Evolutionary conservation across 129 eudicot species (phyloP).

Genomic region (Apium graveolens): DNA sequence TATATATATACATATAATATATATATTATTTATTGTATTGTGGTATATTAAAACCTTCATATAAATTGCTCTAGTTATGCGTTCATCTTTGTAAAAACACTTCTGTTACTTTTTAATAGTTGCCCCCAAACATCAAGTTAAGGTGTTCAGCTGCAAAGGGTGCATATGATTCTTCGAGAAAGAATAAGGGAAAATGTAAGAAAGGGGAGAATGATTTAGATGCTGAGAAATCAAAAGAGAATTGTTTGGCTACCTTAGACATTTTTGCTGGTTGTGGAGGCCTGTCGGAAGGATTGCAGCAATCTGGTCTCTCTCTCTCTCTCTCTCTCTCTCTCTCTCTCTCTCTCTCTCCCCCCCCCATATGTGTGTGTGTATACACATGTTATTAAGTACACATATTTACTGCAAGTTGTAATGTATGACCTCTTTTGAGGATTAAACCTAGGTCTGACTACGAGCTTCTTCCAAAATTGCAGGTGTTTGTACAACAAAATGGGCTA

Average conservation of each 20-base stretch:
- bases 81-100: background rate
- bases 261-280: constrained; percentile 84
- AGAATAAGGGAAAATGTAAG: constrained; percentile 37
- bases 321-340: background rate
- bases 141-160: constrained; percentile 21
- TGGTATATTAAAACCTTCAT: background rate
- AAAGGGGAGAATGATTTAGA: constrained; percentile 36
- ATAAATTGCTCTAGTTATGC: background rate
- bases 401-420: background rate
- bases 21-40: background rate
- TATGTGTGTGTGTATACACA: background rate
- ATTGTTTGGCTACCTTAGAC: constrained; percentile 47
- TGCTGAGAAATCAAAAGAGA: constrained; percentile 11
- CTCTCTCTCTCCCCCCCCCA: background rate
- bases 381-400: background rate
- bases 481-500: constrained; percentile 35
- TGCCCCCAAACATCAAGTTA: constrained; percentile 32
- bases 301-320: constrained; percentile 32
- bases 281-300: constrained; percentile 53
- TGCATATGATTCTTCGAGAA: constrained; percentile 20
- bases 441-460: background rate
- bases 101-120: constrained; percentile 22
- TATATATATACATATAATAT: background rate
- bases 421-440: background rate
- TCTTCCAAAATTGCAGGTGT: constrained; percentile 19